Evolutionary conservation across 805 yeast species (phyloP), one percentile per base, ranked within the genome.

Genomic region (Candida koratica): DNA sequence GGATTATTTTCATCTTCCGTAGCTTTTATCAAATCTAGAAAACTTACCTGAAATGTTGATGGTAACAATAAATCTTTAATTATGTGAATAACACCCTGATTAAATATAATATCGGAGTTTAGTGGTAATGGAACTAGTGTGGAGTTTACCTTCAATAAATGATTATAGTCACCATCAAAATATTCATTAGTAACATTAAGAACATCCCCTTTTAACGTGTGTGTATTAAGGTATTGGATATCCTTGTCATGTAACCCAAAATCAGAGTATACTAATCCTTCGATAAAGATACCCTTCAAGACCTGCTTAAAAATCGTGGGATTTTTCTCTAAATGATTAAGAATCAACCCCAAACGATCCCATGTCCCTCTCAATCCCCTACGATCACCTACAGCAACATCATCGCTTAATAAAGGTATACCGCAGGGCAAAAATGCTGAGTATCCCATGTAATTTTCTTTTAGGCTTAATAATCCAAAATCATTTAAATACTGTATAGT

Each of bases 21-120:
- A 0, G 84, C 67, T 16, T 47, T 45, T 6, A 87, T 60, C 35
- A 89, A 64, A 37, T 86, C 81, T 3, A 41, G 31, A 8, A 81
- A 55, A 0, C 79, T 50, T 3, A 89, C 71, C 5, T 66, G 54
- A 19, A 89, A 55, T 16, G 61, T 56, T 0, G 60, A 54, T 0
- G 96, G 95, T 11, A 84, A 59, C 3, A 75, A 44, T 1, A 84
- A 64, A 4, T 69, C 56, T 24, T 70, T 61, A 9, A 84, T 62
- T 1, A 89, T 78, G 53, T 86, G 96, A 1, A 84, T 75, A 0
- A 89, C 95, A 1, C 97, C 97, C 53, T 84, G 82, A 44, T 75
- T 78, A 53, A 84, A 89, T 10, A 89, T 52, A 5, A 85, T 71
- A 52, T 89, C 96, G 1, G 75, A 58, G 40, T 74, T 69, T 35